Conservation (phyloP, 148 eudicot genomes). For the Fallopia convolvulus region DNA sequence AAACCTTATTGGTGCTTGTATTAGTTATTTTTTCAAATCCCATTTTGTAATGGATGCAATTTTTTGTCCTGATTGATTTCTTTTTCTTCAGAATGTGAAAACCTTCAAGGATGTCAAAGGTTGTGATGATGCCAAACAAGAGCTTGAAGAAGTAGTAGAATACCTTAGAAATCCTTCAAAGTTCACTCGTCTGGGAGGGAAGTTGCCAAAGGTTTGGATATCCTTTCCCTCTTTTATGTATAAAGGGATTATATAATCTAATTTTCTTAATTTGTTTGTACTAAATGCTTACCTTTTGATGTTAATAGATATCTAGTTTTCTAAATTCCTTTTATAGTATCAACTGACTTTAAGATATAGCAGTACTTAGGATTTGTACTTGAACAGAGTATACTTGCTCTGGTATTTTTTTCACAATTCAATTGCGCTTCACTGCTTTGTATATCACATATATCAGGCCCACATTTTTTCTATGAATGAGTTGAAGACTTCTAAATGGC, state of each 20-base stretch:
- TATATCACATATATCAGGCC: neutral
- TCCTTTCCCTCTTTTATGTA: neutral
- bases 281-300: neutral
- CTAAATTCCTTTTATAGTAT: neutral
- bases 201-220: constrained; percentile 86
- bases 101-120: constrained; percentile 98
- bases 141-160: constrained; percentile 98
- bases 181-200: constrained; percentile 94
- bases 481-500: neutral
- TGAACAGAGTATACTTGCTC: neutral
- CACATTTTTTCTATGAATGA: neutral
- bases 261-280: neutral
- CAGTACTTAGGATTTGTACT: neutral
- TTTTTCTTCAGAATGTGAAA: constrained; percentile 66
- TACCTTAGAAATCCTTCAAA: constrained; percentile 87
- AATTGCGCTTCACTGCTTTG: neutral
- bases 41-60: neutral
- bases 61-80: constrained; percentile 9
- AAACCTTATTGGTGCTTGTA: neutral
- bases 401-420: neutral
- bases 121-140: constrained; percentile 99
- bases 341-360: neutral
- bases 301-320: neutral
- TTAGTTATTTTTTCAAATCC: neutral
- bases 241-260: neutral